Conservation (phyloP, 2,329 filamentous ascomycete genomes). For the Plectosphaerella plurivora region DNA sequence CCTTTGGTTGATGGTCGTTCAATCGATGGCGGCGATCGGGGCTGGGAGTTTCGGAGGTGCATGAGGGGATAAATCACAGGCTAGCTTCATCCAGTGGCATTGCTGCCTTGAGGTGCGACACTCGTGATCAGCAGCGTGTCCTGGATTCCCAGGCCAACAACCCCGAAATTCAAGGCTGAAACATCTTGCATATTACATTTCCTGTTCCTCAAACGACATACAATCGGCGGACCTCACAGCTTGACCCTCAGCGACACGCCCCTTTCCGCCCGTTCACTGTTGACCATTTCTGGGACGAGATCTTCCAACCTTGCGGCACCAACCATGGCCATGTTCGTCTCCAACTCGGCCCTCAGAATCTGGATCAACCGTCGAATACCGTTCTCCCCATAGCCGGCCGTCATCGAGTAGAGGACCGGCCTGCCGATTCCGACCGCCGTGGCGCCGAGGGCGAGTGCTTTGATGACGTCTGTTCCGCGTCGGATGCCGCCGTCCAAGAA, state of each 20-base stretch:
- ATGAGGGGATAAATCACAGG: too few relatives aligned
- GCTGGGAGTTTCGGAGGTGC: too few relatives aligned
- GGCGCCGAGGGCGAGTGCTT: conserved; percentile 61
- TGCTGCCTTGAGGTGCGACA: too few relatives aligned
- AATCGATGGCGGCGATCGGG: too few relatives aligned
- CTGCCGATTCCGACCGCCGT: conserved; percentile 66
- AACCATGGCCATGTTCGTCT: conserved; percentile 48
- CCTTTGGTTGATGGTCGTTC: background rate
- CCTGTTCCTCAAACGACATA: too few relatives aligned
- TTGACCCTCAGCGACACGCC: conserved; percentile 11
- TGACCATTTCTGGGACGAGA: conserved; percentile 34
- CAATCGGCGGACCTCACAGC: conserved; percentile 1
- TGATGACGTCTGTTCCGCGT: conserved; percentile 64
- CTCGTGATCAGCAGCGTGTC: too few relatives aligned
- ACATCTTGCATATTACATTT: too few relatives aligned
- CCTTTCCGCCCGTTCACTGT: conserved; percentile 13
- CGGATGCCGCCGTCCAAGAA: conserved; percentile 63
- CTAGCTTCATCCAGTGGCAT: too few relatives aligned
- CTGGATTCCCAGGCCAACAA: too few relatives aligned
- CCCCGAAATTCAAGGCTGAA: too few relatives aligned
- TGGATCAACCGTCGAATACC: conserved; percentile 47
- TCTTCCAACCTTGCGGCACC: conserved; percentile 66
- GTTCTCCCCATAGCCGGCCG: conserved; percentile 33
- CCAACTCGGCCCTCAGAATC: conserved; percentile 40
- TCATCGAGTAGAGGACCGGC: conserved; percentile 55